Conservation (phyloP, 108 stramenopile genomes). For the Aureococcus anophagefferens region DNA sequence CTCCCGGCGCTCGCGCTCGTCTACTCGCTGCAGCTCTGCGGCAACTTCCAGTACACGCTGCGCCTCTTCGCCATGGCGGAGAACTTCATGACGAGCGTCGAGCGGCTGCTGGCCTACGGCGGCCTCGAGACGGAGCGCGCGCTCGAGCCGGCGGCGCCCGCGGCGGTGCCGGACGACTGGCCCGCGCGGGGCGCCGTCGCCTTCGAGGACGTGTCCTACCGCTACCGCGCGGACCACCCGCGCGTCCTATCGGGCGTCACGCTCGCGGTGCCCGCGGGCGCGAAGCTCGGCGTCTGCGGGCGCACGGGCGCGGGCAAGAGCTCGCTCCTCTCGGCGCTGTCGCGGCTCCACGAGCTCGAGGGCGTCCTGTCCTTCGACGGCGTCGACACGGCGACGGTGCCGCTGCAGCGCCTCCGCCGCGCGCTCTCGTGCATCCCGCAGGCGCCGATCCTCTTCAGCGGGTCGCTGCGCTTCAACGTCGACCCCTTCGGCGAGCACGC, state of each 20-base stretch:
- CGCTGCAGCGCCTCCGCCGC: conserved; percentile 6
- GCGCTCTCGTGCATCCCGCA: conserved; percentile 12
- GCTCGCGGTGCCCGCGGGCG: conserved; percentile 3
- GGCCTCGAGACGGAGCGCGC: neutral
- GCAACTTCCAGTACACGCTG: no score
- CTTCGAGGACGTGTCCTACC: neutral
- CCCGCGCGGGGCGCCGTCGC: conserved; percentile 7
- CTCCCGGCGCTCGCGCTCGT: conserved; percentile 13
- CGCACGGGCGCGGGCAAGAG: conserved; percentile 51
- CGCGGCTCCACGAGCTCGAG: conserved; percentile 21
- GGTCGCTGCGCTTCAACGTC: conserved; percentile 20
- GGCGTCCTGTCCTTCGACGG: conserved; percentile 14
- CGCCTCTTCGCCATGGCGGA: no score
- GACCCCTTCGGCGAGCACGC: conserved; percentile 21
- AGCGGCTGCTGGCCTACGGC: neutral
- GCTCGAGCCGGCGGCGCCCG: neutral
- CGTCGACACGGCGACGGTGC: conserved; percentile 8
- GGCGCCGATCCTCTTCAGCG: conserved; percentile 9
- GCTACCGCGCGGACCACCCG: conserved; percentile 12
- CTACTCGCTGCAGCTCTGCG: no score
- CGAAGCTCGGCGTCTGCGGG: conserved; percentile 4
- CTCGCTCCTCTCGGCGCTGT: conserved; percentile 64
- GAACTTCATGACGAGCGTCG: neutral
- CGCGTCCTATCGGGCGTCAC: conserved; percentile 2
- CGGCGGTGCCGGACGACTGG: neutral